Evolutionary conservation across 192 early-diverging fungal species (phyloP).

Genomic region (Coemansia sp.): DNA sequence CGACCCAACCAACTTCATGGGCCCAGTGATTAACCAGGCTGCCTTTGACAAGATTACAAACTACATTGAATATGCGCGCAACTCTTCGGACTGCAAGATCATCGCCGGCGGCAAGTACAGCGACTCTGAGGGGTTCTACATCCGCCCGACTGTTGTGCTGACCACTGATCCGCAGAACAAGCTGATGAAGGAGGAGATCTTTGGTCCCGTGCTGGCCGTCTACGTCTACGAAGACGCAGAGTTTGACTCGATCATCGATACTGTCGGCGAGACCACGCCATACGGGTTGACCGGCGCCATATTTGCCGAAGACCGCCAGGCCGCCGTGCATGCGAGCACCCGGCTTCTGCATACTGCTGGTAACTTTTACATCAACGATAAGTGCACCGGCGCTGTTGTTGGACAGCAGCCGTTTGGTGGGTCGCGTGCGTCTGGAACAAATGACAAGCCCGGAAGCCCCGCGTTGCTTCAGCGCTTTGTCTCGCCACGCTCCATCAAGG

Average conservation of each 20-base stretch:
- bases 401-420: constrained; percentile 99
- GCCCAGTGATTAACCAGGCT: constrained; percentile 89
- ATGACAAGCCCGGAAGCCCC: constrained; percentile 95
- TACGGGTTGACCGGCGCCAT: constrained; percentile 91
- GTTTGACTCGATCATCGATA: constrained; percentile 69
- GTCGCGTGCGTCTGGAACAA: constrained; percentile 90
- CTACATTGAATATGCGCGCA: constrained; percentile 82
- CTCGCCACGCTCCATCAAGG: constrained; percentile 93
- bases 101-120: constrained; percentile 88
- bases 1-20: constrained; percentile 82
- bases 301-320: constrained; percentile 85
- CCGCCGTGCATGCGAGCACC: constrained; percentile 69
- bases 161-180: constrained; percentile 79
- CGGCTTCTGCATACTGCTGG: constrained; percentile 85
- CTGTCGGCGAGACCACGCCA: constrained; percentile 71
- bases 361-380: constrained; percentile 99
- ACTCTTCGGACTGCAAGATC: constrained; percentile 71
- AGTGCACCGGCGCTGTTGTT: constrained; percentile 95
- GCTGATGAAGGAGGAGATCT: constrained; percentile 95
- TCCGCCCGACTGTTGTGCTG: constrained; percentile 87
- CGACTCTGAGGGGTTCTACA: constrained; percentile 83
- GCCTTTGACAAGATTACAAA: constrained; percentile 91
- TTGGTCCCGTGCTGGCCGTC: constrained; percentile 93
- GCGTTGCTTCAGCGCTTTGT: constrained; percentile 81
- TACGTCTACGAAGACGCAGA: constrained; percentile 85